A percentile compares a stretch with the other conserved stretches of the same genome.
These are phyloP conservation scores for Xerocomus amazonicus DNA, from an alignment of 1,284 basidiomycete species.

Conservation along the genomic window DNA sequence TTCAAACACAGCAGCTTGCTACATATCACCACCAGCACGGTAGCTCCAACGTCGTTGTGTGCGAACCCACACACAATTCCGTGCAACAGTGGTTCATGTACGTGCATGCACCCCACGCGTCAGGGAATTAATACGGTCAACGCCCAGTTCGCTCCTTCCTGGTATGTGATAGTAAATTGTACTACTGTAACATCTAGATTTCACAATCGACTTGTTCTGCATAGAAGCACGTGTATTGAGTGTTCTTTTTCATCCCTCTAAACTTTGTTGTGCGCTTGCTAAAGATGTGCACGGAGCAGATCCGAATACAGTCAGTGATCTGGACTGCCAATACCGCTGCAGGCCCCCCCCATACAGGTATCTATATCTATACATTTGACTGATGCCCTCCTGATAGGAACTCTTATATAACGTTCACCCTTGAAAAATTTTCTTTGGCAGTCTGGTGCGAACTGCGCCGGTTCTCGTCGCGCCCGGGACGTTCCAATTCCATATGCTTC, in stretches of 20 bases:
- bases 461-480: conserved; percentile 41
- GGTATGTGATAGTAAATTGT: no score
- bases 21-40: neutral
- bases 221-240: neutral
- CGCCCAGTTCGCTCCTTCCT: neutral
- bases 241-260: neutral
- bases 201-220: neutral
- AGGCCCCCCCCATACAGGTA: neutral
- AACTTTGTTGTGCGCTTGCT: neutral
- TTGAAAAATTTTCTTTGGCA: conserved; percentile 29
- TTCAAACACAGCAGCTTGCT: no score
- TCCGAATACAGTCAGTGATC: neutral
- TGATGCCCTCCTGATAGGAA: conserved; percentile 7
- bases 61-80: no score
- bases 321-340: neutral
- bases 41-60: neutral
- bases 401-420: neutral
- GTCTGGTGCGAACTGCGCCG: conserved; percentile 39
- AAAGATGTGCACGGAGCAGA: neutral
- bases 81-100: neutral
- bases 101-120: neutral
- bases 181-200: neutral
- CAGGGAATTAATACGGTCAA: neutral
- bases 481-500: neutral
- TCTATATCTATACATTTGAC: neutral